A percentile compares a stretch with the other conserved stretches of the same genome.
Evolutionary conservation across 306 rosid species (phyloP).

Genomic region (Nissolia schottii): DNA sequence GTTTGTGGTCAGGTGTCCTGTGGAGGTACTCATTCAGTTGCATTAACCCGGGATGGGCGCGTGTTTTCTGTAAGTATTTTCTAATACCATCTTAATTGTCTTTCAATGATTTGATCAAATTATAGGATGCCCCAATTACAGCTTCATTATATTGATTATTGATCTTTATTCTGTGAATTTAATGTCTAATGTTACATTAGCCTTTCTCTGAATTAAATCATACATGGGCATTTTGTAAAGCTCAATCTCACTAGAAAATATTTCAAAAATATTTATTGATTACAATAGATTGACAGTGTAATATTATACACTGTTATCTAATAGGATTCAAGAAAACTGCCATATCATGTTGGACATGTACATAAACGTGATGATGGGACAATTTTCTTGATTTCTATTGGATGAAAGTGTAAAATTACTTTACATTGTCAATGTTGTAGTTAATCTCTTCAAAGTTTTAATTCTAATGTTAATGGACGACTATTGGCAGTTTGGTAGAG

Average conservation of each 20-base stretch:
- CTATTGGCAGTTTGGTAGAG: slow-evolving; percentile 77
- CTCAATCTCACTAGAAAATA: not conserved
- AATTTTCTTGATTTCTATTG: no score
- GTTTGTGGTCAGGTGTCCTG: slow-evolving; percentile 67
- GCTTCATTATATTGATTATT: not conserved
- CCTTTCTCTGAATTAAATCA: not conserved
- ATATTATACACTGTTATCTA: no score
- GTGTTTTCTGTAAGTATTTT: slow-evolving; percentile 67
- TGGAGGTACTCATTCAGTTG: slow-evolving; percentile 98
- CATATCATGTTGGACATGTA: no score
- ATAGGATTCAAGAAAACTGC: no score
- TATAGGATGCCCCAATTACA: not conserved
- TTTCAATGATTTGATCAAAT: slow-evolving; percentile 6
- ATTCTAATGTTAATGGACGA: not conserved
- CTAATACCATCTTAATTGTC: not conserved
- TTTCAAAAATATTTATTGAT: not conserved
- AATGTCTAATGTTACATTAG: not conserved
- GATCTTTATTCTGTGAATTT: not conserved
- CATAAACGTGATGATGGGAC: no score
- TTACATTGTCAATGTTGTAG: no score
- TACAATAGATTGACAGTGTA: no score
- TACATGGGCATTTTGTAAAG: not conserved
- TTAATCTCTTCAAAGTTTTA: no score
- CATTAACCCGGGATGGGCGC: slow-evolving; percentile 81
- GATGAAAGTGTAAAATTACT: no score